Evolutionary conservation across 2,329 filamentous ascomycete genomes (phyloP).

Genomic region (Aspergillus sp.): DNA sequence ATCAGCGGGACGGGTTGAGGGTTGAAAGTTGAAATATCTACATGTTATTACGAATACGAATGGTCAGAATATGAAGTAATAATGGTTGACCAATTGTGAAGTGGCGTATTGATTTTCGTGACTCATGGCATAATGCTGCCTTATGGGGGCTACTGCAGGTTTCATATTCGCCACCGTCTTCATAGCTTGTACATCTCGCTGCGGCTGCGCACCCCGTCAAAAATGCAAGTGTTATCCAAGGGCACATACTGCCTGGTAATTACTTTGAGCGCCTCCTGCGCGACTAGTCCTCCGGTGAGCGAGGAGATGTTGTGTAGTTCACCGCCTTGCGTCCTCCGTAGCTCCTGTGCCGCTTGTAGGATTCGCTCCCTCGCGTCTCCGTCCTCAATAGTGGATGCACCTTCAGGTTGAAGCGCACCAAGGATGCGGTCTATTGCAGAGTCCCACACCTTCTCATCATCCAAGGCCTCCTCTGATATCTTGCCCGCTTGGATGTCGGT

Average conservation of each 20-base stretch:
- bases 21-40: not conserved
- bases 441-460: conserved; percentile 37
- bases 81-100: not conserved
- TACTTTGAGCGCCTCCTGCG: conserved; percentile 94
- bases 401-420: conserved; percentile 37
- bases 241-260: conserved; percentile 66
- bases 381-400: conserved; percentile 51
- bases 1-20: no score
- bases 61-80: no score
- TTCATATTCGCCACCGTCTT: not conserved
- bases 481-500: conserved; percentile 55
- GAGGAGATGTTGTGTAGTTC: conserved; percentile 93
- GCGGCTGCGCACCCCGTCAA: conserved; percentile 62
- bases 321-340: conserved; percentile 74
- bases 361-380: conserved; percentile 55
- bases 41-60: not conserved
- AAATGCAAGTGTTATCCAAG: conserved; percentile 64
- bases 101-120: not conserved
- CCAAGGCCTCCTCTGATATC: conserved; percentile 26
- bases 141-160: not conserved
- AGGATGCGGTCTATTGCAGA: conserved; percentile 33
- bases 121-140: not conserved
- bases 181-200: conserved; percentile 54
- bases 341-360: conserved; percentile 61
- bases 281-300: conserved; percentile 84